Conservation (phyloP, 78 protist species). For the Dictyostelium intermedium region DNA sequence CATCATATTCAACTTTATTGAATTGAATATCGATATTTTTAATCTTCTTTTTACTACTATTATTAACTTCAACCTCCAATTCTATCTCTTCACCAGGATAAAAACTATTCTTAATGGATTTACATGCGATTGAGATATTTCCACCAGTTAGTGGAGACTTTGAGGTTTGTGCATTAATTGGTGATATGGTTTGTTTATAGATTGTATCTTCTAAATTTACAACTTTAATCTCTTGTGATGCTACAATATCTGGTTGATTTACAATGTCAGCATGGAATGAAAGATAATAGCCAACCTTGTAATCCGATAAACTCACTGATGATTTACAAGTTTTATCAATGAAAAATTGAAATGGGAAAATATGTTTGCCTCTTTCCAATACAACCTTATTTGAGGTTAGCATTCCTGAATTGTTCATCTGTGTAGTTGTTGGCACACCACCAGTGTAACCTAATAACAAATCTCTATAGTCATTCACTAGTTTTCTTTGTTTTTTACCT, state of each 20-base stretch:
- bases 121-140: not conserved
- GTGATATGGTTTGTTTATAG: not conserved
- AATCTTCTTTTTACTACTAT: constrained; percentile 14
- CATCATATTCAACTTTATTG: not conserved
- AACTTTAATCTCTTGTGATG: not conserved
- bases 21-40: not conserved
- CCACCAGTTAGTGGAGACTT: constrained; percentile 54
- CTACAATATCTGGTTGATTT: constrained; percentile 2
- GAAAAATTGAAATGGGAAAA: constrained; percentile 47
- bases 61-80: not conserved
- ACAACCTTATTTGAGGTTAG: not conserved
- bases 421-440: not conserved
- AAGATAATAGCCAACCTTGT: not conserved
- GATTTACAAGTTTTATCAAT: constrained; percentile 26
- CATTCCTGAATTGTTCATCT: not conserved
- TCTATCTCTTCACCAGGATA: constrained; percentile 40
- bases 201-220: constrained; percentile 49
- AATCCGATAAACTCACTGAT: not conserved
- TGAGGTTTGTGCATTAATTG: constrained; percentile 6
- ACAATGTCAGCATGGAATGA: constrained; percentile 8
- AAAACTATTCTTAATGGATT: not conserved
- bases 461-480: constrained; percentile 8
- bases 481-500: not conserved
- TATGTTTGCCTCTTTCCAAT: constrained; percentile 22
- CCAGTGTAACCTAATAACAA: not conserved